phyloP scores from a whole-genome alignment of 805 yeast species.

The Tetrapisispora pingtungensis region DNA sequence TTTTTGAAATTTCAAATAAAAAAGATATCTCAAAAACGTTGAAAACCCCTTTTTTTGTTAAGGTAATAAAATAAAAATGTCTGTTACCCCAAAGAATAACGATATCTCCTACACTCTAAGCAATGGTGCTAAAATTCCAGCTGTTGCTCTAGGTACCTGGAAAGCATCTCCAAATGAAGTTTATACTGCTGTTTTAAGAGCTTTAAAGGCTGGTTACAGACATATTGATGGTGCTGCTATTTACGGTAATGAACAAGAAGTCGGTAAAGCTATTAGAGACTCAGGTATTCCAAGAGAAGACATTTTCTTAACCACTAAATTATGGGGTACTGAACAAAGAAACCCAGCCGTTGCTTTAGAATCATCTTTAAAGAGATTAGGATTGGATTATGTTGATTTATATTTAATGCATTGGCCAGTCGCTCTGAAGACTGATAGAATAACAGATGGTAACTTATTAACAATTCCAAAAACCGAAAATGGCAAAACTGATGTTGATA shows the following conservation, averaged over 20 bases:
- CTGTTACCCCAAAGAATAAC: neutral
- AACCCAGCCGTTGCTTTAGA: conserved; percentile 44
- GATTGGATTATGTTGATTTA: conserved; percentile 67
- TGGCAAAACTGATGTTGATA: conserved; percentile 28
- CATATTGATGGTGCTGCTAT: conserved; percentile 69
- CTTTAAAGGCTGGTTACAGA: conserved; percentile 55
- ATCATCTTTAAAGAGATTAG: conserved; percentile 47
- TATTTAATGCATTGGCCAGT: conserved; percentile 75
- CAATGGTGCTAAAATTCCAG: conserved; percentile 54
- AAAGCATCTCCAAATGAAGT: conserved; percentile 41
- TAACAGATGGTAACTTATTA: conserved; percentile 27
- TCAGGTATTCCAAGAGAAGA: conserved; percentile 44
- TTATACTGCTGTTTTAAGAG: conserved; percentile 45
- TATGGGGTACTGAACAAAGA: conserved; percentile 49
- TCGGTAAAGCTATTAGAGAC: conserved; percentile 49
- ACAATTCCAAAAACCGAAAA: conserved; percentile 26
- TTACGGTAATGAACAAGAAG: conserved; percentile 58
- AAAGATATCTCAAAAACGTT: too few relatives aligned
- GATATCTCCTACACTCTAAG: conserved; percentile 33
- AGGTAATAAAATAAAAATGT: neutral
- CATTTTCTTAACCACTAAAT: conserved; percentile 63
- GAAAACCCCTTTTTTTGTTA: too few relatives aligned
- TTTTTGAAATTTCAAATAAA: too few relatives aligned
- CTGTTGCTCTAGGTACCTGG: conserved; percentile 62
- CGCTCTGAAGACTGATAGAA: conserved; percentile 35